Evolutionary conservation across 1,139 yeast species (phyloP), one percentile per base, ranked within the genome.

Genomic region (Sugiyamaella castrensis): DNA sequence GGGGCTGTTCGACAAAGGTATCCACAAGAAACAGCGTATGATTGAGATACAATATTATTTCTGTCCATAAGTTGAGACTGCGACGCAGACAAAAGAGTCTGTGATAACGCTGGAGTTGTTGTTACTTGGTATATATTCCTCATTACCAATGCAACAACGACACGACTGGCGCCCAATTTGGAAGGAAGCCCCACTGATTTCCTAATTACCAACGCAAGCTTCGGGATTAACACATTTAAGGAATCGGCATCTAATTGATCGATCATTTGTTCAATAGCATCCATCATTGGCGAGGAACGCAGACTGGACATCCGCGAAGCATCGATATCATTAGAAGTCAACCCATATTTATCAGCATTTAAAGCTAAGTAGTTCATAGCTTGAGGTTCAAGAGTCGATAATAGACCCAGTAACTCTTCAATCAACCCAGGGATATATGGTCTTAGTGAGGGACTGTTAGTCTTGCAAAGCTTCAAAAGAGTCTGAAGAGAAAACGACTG

Each of bases 361-460:
- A 92, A 73, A 0, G 94, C 81, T 53, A 92, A 70, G 60, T 89
- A 92, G 63, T 92, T 91, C 57, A 88, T 79, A 2, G 87, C 82
- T 63, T 91, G 96, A 0, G 98, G 98, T 61, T 92, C 98, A 43
- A 92, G 71, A 0, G 95, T 84, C 0, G 97, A 87, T 81, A 92
- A 81, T 55, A 88, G 69, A 8, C 76, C 69, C 13, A 87, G 72
- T 58, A 92, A 75, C 49, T 87, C 87, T 42, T 81, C 84, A 15
- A 88, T 72, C 45, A 92, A 73, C 2, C 72, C 72, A 0, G 95
- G 85, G 35, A 87, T 79, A 65, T 82, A 87, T 1, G 86, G 82
- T 56, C 74, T 79, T 30, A 92, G 73, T 0, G 84, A 73, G 4
- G 70, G 63, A 0, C 87, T 84, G 1, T 81, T 73, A 40, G 80